Conservation (phyloP, 1,139 yeast genomes). For the Nakaseomyces uthaithaninus region DNA sequence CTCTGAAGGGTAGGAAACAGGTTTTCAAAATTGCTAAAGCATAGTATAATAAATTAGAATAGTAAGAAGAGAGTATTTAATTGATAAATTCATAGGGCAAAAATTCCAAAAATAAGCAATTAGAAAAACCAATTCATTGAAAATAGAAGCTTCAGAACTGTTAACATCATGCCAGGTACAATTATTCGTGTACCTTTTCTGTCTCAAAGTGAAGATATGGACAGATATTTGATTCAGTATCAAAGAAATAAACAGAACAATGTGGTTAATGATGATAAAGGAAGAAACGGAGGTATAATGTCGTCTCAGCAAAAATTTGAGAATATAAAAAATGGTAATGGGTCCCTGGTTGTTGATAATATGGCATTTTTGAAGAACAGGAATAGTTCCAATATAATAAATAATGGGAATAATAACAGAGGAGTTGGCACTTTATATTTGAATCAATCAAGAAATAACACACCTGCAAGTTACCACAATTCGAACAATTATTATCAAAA, state of each 20-base stretch:
- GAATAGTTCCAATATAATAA: conserved; percentile 3
- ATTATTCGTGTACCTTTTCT: conserved; percentile 28
- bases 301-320: not conserved
- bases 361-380: conserved; percentile 8
- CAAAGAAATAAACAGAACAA: conserved; percentile 11
- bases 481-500: conserved; percentile 8
- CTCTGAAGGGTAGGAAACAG: too few relatives aligned
- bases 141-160: not conserved
- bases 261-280: conserved; percentile 9
- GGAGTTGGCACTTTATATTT: too few relatives aligned
- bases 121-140: too few relatives aligned
- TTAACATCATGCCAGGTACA: conserved; percentile 26
- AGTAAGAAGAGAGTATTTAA: too few relatives aligned
- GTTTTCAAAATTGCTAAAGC: too few relatives aligned
- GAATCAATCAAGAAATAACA: conserved; percentile 9
- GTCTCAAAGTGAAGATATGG: conserved; percentile 32
- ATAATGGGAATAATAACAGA: conserved; percentile 7
- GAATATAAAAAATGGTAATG: not conserved
- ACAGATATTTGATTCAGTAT: conserved; percentile 26
- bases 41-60: too few relatives aligned
- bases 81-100: too few relatives aligned
- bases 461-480: not conserved
- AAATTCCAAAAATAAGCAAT: too few relatives aligned
- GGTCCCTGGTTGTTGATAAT: not conserved
- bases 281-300: conserved; percentile 6